Base-by-base conservation (phyloP, 495 filamentous ascomycete species). In the Sordaria brevicollis region DNA sequence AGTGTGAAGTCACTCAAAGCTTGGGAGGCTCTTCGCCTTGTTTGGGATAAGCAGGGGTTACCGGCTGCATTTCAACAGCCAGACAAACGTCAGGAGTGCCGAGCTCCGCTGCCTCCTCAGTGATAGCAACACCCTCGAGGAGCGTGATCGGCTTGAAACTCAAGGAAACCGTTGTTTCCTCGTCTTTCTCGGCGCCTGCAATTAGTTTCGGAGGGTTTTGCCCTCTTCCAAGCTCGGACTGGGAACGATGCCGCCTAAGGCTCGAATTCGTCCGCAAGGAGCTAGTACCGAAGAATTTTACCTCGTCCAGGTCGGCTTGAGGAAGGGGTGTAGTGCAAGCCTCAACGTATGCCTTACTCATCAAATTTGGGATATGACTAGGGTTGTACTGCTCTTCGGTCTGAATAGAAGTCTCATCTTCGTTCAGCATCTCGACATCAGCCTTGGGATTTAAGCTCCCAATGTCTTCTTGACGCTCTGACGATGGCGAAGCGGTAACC, bases 51-150 rank as follows among this genome's bases (percentile, higher is more conserved):
- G 65, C 31, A 35, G 33, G 13, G 21, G 17, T 19, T 37, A 41
- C 17, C 35, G n/a, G n/a, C 35, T 35, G 35, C 19, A 29, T 10
- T 19, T 29, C 36, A 43, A 29, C 9, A 9, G 35, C 17, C 39
- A 54, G 10, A 31, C 25, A 77, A 21, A 89, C 76, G 74, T 90
- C 85, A 13, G 85, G 81, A 10, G 82, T 79, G 13, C 84, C 82
- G 13, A 77, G 73, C 65, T 83, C 84, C 38, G 86, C 83, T 36
- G 81, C 83, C 74, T 90, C 86, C 74, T 90, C 88, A 25, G 83
- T 86, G 39, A 89, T 69, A 65, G 87, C 86, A n/a, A 90, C 76
- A 3, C 85, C 87, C 17, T 80, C 80, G 10, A 79, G 70, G 4
- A 86, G 81, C 38, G 86, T 83, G 5, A 85, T 34, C 17, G 77